Percentiles rank a stretch among this genome's conserved stretches.
phyloP scores from a whole-genome alignment of 345 rosid genomes.

The Sisymbrium altissimum region DNA sequence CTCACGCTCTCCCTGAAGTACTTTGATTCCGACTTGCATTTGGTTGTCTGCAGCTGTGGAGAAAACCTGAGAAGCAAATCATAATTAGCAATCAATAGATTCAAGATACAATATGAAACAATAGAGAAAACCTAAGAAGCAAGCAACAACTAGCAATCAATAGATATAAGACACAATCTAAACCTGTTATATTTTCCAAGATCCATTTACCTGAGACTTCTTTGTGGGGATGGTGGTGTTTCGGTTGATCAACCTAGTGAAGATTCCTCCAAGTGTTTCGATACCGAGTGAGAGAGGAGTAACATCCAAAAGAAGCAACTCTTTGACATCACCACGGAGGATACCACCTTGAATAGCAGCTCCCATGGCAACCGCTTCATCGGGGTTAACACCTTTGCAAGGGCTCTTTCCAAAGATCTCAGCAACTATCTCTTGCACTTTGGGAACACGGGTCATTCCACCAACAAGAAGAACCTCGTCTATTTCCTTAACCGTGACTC shows the following conservation, averaged over 20 bases:
- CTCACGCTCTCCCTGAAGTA: constrained; percentile 51
- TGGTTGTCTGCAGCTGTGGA: constrained; percentile 51
- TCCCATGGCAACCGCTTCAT: constrained; percentile 48
- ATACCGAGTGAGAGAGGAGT: constrained; percentile 49
- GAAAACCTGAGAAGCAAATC: constrained; percentile 38
- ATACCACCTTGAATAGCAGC: constrained; percentile 53
- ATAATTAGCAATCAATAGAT: neutral
- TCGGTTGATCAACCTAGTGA: constrained; percentile 46
- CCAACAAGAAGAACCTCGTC: constrained; percentile 51
- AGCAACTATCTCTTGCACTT: constrained; percentile 43
- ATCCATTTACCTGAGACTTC: constrained; percentile 44
- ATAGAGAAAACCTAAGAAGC: constrained; percentile 31
- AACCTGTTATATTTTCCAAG: neutral
- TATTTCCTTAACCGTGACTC: constrained; percentile 35
- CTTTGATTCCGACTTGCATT: constrained; percentile 46
- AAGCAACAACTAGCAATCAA: neutral
- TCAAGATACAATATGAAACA: neutral
- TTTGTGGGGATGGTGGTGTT: constrained; percentile 61
- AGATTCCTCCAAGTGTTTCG: constrained; percentile 54
- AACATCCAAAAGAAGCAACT: constrained; percentile 45
- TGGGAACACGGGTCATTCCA: constrained; percentile 56
- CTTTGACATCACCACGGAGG: constrained; percentile 50
- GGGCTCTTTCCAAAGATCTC: constrained; percentile 49
- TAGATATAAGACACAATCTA: neutral
- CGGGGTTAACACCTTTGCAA: constrained; percentile 48